Base-by-base conservation (phyloP, 1,284 basidiomycete species). In the Pseudozyma sp. region DNA sequence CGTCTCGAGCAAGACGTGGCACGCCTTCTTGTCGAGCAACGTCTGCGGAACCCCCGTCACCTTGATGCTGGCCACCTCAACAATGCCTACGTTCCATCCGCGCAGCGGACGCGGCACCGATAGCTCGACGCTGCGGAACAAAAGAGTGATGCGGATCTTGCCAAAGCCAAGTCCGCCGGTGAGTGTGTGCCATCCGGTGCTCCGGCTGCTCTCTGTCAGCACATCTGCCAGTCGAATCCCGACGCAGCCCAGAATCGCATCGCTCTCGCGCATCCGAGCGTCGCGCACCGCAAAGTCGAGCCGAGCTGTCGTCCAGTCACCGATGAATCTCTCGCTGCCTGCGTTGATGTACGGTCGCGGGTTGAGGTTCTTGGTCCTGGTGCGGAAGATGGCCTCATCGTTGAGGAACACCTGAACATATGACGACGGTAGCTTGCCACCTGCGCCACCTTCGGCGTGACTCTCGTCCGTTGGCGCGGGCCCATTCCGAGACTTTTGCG, bases 361-460 rank as follows among this genome's bases (percentile, higher is more conserved):
- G 43, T 82, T 79, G 52, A 80, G 66, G 3, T 73, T 57, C 56
- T 81, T 80, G 29, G 76, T 81, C 37, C 81, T 59, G 3, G 79
- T 81, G 24, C 71, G 64, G 68, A 80, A 79, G 40, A 82, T 63
- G n/a, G 78, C 66, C 48, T 80, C 78, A 57, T 82, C 81, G 54
- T 82, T 81, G 42, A 82, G 55, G 48, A 81, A 54, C 17, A 81
- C 78, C 39, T 82, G 79, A 4, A 79, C 78, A 49, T 82, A 82
- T 4, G 78, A 78, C 29, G 74, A 78, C 7, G 81, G 81, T 7
- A 82, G 53, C 63, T 73, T 73, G 47, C 66, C 67, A 5, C 53
- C 64, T 11, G 64, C 52, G 5, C 65, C 56, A 14, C 71, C 69
- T 24, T 75, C 78, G 11, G 71, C 71, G 13, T 68, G 68, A 47